phyloP scores from a whole-genome alignment of 2,329 filamentous ascomycete species.

The Nemania abortiva region DNA sequence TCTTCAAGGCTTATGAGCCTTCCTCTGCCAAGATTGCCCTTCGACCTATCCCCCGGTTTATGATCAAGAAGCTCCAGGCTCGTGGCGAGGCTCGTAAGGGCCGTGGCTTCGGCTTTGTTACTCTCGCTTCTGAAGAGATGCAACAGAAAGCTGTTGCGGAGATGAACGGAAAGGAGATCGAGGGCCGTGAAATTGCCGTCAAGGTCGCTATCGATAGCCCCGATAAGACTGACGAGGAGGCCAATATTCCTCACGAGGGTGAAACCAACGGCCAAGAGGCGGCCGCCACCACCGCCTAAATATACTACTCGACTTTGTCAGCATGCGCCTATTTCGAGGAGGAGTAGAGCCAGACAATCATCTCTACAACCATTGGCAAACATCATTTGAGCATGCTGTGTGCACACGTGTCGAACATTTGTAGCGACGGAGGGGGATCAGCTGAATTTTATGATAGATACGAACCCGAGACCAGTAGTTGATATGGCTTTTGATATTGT shows the following conservation, averaged over 20 bases:
- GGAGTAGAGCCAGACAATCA: constrained; percentile 43
- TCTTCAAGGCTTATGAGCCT: constrained; percentile 92
- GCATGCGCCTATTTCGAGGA: constrained; percentile 43
- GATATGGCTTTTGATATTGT: constrained; percentile 47
- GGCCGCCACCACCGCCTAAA: constrained; percentile 50
- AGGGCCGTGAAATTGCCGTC: constrained; percentile 98
- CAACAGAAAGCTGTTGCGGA: constrained; percentile 97
- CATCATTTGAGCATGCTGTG: constrained; percentile 44
- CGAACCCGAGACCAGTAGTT: constrained; percentile 46
- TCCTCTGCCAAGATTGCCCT: constrained; percentile 98
- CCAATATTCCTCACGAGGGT: constrained; percentile 65
- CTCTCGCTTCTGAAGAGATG: constrained; percentile 91
- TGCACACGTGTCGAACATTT: constrained; percentile 42
- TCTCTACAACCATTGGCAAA: constrained; percentile 41
- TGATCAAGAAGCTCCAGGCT: constrained; percentile 99
- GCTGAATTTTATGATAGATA: constrained; percentile 50
- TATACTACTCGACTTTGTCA: constrained; percentile 38
- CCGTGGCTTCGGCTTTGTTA: constrained; percentile 98
- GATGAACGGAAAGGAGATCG: constrained; percentile 99
- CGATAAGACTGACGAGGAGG: constrained; percentile 93
- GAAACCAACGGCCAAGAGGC: constrained; percentile 58
- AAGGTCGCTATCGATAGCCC: constrained; percentile 99
- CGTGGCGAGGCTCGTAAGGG: constrained; percentile 99
- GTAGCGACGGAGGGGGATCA: constrained; percentile 42
- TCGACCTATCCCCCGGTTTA: constrained; percentile 97